Percentiles rank a stretch among this genome's conserved stretches.
These are phyloP conservation scores for Silene latifolia DNA, from an alignment of 148 eudicot genomes.

Conservation along the genomic window DNA sequence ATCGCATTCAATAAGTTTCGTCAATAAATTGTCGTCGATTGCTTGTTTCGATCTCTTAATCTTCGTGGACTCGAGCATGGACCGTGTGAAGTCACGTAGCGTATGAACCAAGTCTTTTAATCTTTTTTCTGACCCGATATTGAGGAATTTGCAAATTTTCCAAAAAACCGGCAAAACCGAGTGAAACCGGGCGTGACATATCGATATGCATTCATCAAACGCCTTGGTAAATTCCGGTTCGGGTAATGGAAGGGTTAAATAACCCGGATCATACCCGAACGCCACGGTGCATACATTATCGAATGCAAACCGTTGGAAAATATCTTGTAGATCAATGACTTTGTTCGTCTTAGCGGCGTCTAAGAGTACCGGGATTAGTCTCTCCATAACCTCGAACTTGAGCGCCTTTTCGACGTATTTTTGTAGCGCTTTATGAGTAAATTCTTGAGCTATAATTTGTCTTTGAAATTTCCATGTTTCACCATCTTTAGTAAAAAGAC, in stretches of 20 bases:
- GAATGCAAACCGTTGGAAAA: constrained; percentile 21
- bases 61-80: constrained; percentile 6
- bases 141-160: constrained; percentile 30
- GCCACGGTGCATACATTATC: constrained; percentile 32
- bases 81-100: constrained; percentile 9
- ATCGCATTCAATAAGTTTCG: constrained; percentile 37
- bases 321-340: constrained; percentile 22
- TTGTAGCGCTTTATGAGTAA: constrained; percentile 31
- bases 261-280: constrained; percentile 41
- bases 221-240: constrained; percentile 25
- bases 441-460: constrained; percentile 31
- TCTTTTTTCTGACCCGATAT: constrained; percentile 40
- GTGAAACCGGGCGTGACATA: constrained; percentile 23
- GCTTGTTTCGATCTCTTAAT: background rate
- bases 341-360: constrained; percentile 22
- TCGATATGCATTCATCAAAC: constrained; percentile 32
- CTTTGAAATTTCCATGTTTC: constrained; percentile 49
- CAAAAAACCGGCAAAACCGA: constrained; percentile 25
- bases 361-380: constrained; percentile 33
- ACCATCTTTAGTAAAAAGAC: constrained; percentile 39
- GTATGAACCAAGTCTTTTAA: constrained; percentile 17
- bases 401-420: constrained; percentile 39
- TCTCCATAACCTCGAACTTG: constrained; percentile 27
- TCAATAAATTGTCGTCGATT: constrained; percentile 25
- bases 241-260: constrained; percentile 32